A percentile compares a stretch with the other conserved stretches of the same genome.
phyloP scores from a whole-genome alignment of 495 filamentous ascomycete species.

The Podospora conica region DNA sequence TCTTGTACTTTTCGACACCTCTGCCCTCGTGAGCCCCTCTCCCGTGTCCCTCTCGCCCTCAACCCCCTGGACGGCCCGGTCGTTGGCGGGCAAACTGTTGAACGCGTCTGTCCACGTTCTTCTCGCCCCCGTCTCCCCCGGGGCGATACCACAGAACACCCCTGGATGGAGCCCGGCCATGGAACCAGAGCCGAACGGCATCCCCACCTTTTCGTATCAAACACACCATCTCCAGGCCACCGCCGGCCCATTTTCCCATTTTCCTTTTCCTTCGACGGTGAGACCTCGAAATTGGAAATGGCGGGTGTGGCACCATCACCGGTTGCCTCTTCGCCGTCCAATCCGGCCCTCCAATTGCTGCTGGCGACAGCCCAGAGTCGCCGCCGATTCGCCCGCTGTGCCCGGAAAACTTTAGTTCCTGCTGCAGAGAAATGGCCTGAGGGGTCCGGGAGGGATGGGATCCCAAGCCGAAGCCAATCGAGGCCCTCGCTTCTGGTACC shows the following conservation, averaged over 20 bases:
- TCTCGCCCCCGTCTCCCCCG: background rate
- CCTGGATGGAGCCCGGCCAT: background rate
- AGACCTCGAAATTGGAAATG: background rate
- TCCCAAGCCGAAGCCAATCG: background rate
- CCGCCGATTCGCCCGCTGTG: background rate
- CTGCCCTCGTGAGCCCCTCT: background rate
- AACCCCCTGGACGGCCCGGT: too few relatives aligned
- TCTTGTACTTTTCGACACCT: background rate
- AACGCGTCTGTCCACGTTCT: background rate
- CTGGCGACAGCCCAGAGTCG: background rate
- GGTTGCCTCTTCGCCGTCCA: background rate
- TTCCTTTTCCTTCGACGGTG: background rate
- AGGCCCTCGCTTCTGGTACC: background rate
- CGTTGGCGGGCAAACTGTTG: background rate
- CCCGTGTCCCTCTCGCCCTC: background rate
- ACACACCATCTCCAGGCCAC: background rate
- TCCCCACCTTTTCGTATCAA: background rate
- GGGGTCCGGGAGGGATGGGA: background rate
- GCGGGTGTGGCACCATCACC: background rate
- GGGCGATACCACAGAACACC: background rate
- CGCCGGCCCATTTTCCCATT: background rate
- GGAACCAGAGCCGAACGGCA: background rate
- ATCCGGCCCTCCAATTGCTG: background rate
- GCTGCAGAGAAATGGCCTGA: background rate
- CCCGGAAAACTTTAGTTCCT: background rate